phyloP scores from a whole-genome alignment of 202 grass and related monocot genomes.

The Zoysia matrella region DNA sequence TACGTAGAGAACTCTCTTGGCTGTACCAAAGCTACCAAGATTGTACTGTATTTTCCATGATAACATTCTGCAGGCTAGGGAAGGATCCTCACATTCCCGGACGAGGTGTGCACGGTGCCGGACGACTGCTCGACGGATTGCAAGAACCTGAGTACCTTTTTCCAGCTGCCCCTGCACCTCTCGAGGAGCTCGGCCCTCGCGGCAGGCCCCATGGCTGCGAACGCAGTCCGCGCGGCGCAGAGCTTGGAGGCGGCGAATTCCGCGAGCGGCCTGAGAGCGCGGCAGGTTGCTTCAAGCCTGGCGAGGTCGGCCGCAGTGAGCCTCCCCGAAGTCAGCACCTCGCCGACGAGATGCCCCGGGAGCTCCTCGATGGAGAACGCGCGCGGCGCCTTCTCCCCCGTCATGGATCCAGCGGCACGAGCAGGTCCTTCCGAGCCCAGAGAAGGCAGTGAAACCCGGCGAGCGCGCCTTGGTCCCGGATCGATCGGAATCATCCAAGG shows the following conservation, averaged over 20 bases:
- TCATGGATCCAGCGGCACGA: no score
- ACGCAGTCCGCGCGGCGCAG: slow-evolving; percentile 14
- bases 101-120: slow-evolving; percentile 47
- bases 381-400: no score
- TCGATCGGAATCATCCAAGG: slow-evolving; percentile 54
- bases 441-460: slow-evolving; percentile 19
- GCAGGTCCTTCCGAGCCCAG: no score
- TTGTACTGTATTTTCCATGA: background rate
- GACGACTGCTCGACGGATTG: slow-evolving; percentile 69
- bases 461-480: slow-evolving; percentile 24
- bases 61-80: background rate
- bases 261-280: no score
- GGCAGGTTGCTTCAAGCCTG: no score
- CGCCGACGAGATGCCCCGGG: slow-evolving; percentile 75
- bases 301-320: slow-evolving; percentile 65
- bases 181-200: slow-evolving; percentile 63
- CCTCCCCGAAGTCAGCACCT: slow-evolving; percentile 77
- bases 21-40: background rate
- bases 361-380: slow-evolving; percentile 40
- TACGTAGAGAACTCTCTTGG: background rate
- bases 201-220: slow-evolving; percentile 47
- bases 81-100: slow-evolving; percentile 69
- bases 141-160: slow-evolving; percentile 93
- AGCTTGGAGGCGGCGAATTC: no score
- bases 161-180: slow-evolving; percentile 83